phyloP scores from a whole-genome alignment of 208 protist species.

The Trypanosoma congolense region DNA sequence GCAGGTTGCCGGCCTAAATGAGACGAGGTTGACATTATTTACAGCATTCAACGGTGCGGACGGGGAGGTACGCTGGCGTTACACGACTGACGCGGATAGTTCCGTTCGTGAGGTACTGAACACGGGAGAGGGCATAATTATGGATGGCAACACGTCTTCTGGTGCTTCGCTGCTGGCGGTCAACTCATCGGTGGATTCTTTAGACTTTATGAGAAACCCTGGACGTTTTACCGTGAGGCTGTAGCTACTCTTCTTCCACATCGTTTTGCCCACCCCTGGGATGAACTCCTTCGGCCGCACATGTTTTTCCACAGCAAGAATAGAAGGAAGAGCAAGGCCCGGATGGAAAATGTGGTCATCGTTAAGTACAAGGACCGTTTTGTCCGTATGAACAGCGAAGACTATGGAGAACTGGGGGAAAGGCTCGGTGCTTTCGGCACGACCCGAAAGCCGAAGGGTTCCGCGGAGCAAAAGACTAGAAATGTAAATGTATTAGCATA shows the following conservation, averaged over 20 bases:
- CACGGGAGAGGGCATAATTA: slow-evolving; percentile 20
- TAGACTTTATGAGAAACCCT: slow-evolving; percentile 56
- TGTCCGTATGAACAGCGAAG: slow-evolving; percentile 58
- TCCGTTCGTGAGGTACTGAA: slow-evolving; percentile 58
- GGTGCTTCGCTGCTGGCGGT: neutral
- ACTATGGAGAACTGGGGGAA: slow-evolving; percentile 68
- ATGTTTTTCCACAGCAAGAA: slow-evolving; percentile 62
- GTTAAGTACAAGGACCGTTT: slow-evolving; percentile 60
- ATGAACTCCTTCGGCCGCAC: slow-evolving; percentile 61
- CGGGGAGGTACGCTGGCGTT: slow-evolving; percentile 68
- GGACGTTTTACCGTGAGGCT: slow-evolving; percentile 71
- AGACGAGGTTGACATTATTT: slow-evolving; percentile 47
- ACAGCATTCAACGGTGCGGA: slow-evolving; percentile 64
- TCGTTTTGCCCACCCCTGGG: slow-evolving; percentile 79
- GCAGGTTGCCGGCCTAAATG: slow-evolving; percentile 25
- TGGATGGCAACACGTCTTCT: neutral
- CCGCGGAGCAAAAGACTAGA: slow-evolving; percentile 5
- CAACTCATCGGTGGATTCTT: slow-evolving; percentile 5
- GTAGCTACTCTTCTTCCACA: slow-evolving; percentile 79
- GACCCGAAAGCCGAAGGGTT: slow-evolving; percentile 4
- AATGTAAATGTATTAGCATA: slow-evolving; percentile 79
- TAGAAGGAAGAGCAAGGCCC: slow-evolving; percentile 21
- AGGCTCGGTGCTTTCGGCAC: slow-evolving; percentile 25
- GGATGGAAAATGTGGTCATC: slow-evolving; percentile 26
- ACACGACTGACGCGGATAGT: slow-evolving; percentile 64